Evolutionary conservation across 1,284 basidiomycete genomes (phyloP).

Genomic region (Peniophora sp.): DNA sequence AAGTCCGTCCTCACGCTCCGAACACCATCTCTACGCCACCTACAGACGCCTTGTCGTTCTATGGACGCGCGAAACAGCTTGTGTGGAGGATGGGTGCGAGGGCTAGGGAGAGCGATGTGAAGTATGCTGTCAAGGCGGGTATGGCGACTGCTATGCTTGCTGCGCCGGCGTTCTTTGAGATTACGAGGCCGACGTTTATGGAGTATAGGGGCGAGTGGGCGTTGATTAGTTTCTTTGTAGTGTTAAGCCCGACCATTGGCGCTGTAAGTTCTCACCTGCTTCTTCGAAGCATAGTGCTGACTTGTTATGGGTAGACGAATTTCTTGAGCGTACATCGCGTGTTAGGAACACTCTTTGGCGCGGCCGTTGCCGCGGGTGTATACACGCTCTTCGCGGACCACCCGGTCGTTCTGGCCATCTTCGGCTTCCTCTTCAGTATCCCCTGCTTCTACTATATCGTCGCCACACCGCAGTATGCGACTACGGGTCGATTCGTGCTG

Average conservation of each 20-base stretch:
- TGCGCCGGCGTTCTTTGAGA: conserved; percentile 79
- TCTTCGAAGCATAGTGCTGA: neutral
- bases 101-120: conserved; percentile 69
- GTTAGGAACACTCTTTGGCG: conserved; percentile 84
- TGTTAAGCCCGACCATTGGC: conserved; percentile 84
- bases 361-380: conserved; percentile 62
- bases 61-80: conserved; percentile 55
- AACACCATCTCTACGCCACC: conserved; percentile 79
- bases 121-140: conserved; percentile 86
- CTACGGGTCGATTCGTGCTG: conserved; percentile 82
- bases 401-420: conserved; percentile 65
- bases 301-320: conserved; percentile 63
- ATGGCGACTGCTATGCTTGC: conserved; percentile 77
- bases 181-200: conserved; percentile 71
- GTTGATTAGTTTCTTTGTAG: conserved; percentile 88
- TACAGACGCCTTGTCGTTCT: conserved; percentile 44
- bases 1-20: conserved; percentile 73
- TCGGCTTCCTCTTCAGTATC: conserved; percentile 86
- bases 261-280: conserved; percentile 34
- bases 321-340: conserved; percentile 72
- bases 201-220: conserved; percentile 92
- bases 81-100: conserved; percentile 74
- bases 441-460: conserved; percentile 94
- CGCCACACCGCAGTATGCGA: conserved; percentile 70
- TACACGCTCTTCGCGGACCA: conserved; percentile 77